Evolutionary conservation across 1,139 yeast genomes (phyloP), one percentile per base, ranked within the genome.

Genomic region (Meyerozyma athensensis): DNA sequence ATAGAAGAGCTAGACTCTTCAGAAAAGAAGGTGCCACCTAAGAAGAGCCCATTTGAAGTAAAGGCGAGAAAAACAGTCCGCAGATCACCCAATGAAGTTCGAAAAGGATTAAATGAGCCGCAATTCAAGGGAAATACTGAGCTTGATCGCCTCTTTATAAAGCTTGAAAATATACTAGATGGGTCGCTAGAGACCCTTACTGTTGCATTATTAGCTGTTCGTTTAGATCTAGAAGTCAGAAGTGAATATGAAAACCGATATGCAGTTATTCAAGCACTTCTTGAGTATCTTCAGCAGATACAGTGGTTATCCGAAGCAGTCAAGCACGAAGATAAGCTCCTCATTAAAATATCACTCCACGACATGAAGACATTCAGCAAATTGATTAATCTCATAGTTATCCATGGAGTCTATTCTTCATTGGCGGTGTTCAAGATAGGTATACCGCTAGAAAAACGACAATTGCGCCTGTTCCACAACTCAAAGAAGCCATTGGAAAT

Each of bases 361-460:
- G 97, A 90, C 54, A 79, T 90, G 68, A 82, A 80, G 53, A 74
- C 78, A 2, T 76, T 90, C 42, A 81, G 86, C 35, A 74, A 72
- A 20, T 53, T 90, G 35, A 59, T 82, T 19, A 83, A 82, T 43
- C 44, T 81, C 12, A 65, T 90, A 2, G 75, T 89, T 0, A 59
- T 83, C 1, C 82, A 79, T 43, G 90, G 95, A 0, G 68, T 89
- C 0, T 84, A 83, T 46, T 79, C 92, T 0, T 74, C 78, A 22
- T 48, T 86, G 3, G 74, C 79, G 2, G 45, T 55, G 1, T 68
- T 64, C 23, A 73, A 72, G 3, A 68, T 79, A 12, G 87, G 92
- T 0, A 72, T 86, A 4, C 89, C 94, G 0, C 55, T 84, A 21
- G 79, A 72, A 4, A 73, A 79, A 44, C 63, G 95, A 47, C 60